Percentiles rank a stretch among this genome's conserved stretches.
Conservation (phyloP, 805 yeast species). For the Yamadazyma laniorum region DNA sequence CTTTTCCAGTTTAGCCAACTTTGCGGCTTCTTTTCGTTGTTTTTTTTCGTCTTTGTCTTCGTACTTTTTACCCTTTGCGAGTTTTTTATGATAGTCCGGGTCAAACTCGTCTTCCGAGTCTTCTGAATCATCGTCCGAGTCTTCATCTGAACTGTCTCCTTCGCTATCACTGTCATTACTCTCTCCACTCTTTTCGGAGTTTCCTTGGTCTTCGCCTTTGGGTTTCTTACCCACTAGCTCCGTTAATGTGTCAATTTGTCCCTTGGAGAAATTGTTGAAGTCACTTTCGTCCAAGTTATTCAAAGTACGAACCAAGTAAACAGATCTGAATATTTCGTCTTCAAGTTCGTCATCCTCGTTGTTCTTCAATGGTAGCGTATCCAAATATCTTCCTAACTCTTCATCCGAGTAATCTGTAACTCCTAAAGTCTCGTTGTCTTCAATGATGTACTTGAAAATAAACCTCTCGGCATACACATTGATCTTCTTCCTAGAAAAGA, state of each 20-base stretch:
- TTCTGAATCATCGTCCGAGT: constrained; percentile 25
- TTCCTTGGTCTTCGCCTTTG: constrained; percentile 26
- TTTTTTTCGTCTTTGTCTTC: constrained; percentile 51
- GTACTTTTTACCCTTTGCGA: constrained; percentile 64
- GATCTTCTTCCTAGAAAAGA: constrained; percentile 69
- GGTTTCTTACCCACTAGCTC: constrained; percentile 51
- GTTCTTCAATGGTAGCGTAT: constrained; percentile 55
- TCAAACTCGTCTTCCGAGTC: constrained; percentile 64
- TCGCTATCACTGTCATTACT: constrained; percentile 47
- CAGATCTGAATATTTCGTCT: constrained; percentile 84
- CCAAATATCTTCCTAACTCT: constrained; percentile 42
- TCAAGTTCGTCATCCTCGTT: constrained; percentile 56
- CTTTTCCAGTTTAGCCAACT: constrained; percentile 29
- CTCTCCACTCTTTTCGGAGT: constrained; percentile 25
- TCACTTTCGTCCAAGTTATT: constrained; percentile 89
- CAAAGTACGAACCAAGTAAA: constrained; percentile 74
- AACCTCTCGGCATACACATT: constrained; percentile 77
- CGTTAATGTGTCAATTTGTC: constrained; percentile 75
- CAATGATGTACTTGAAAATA: constrained; percentile 75
- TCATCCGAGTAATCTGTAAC: constrained; percentile 40
- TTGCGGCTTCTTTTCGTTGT: constrained; percentile 38
- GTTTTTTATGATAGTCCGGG: constrained; percentile 21
- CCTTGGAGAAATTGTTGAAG: constrained; percentile 72
- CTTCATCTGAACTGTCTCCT: constrained; percentile 48
- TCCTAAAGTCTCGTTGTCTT: constrained; percentile 38